Base-by-base conservation (phyloP, 2,329 filamentous ascomycete genomes). In the Colletotrichum abscissum region DNA sequence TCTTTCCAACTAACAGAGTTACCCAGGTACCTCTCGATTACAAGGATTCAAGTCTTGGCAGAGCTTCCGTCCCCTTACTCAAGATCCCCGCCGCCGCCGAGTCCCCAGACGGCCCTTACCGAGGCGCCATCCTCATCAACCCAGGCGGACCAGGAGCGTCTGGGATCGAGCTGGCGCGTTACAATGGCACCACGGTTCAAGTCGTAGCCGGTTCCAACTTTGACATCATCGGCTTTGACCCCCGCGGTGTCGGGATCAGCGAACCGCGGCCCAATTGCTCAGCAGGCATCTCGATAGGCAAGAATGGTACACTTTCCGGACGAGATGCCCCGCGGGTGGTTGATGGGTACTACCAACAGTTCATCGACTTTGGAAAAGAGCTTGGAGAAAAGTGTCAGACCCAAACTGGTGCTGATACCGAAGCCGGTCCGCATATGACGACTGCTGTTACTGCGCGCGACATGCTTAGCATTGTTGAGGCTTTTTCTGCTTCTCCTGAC, bases 111-210 rank as follows among this genome's bases (percentile, higher is more conserved):
- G 76, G 77, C 6, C 76, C 78, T 42, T 86, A 83, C 68, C 83
- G 80, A 38, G 86, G 86, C 24, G 78, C 84, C 56, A 78, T 87
- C 52, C 78, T 87, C 74, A 75, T 78, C 67, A 86, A 87, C 78
- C 85, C 85, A 0, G 86, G 86, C 55, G 86, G 86, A 0, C 85
- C 86, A 0, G 84, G 85, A 26, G 82, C 78, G 12, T 84, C 83
- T 0, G 86, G 85, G 7, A 79, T 86, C 5, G 58, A 49, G 0
- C 75, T 81, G 12, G 60, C 81, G 5, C 75, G 80, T 4, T 78
- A 80, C 56, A 77, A 77, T 7, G 79, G 78, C 12, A 74, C 70
- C 24, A 14, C 74, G 2, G 30, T 82, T 8, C 80, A 80, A 62
- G 14, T 5, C 11, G 42, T 8, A 22, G 57, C 58, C 19, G 64